Evolutionary conservation across 495 filamentous ascomycete species (phyloP), one percentile per base, ranked within the genome.

Genomic region (Neurospora pannonica): DNA sequence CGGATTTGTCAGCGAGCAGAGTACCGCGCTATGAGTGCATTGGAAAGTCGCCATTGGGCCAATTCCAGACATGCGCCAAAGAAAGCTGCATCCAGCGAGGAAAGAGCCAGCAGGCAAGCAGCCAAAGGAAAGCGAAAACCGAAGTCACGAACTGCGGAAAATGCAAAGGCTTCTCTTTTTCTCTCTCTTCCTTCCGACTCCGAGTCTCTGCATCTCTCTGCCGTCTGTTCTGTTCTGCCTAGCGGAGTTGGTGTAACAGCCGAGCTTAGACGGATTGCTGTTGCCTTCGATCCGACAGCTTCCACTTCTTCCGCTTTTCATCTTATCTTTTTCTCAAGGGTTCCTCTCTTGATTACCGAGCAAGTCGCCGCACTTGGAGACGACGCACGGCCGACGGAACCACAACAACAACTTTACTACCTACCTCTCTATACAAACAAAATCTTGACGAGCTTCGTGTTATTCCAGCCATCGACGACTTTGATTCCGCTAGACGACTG

Each of bases 1-100:
- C 54, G 15, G 54, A 34, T 67, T 67, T 67, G 54, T 67, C 54
- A 67, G 54, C 54, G 6, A 67, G 0, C 6, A 28, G 54, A 28
- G 54, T 67, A 67, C 54, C 31, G 15, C 54, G 54, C 28, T 67
- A 67, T 67, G 54, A 67, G 24, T 7, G 21, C 48, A 60, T 28
- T 54, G 46, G 11, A 54, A 10, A 24, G 46, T 54, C 10, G 46
- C 43, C n/a, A 46, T 43, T 28, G 36, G 38, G 34, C 10, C 36
- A 31, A 67, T 67, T 60, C 48, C 48, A 17, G 46, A 70, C 69
- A 48, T 74, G 73, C 73, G 70, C 54, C 60, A 70, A 46, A 70
- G 34, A 43, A 46, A 46, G 69, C 42, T 71, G 73, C 73, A 74
- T 74, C 69, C 69, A 74, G 73, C 36, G 54, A 34, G 54, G 24